Conservation (phyloP, 164 flowering plant species). For the Vitis rupestris region DNA sequence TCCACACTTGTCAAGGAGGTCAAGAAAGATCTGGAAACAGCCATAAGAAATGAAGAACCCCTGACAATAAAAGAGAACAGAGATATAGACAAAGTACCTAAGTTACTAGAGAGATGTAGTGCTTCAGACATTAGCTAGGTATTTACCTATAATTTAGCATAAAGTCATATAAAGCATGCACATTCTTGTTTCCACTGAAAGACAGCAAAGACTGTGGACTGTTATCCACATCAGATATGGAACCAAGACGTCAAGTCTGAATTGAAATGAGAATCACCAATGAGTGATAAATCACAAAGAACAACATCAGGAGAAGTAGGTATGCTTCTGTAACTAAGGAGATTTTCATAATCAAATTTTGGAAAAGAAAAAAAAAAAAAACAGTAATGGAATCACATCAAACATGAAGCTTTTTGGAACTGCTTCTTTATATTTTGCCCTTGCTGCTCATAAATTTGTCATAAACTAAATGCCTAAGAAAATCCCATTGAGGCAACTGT, state of each 20-base stretch:
- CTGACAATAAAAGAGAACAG: neutral
- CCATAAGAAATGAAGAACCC: constrained; percentile 23
- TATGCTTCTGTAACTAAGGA: neutral
- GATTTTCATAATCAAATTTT: neutral
- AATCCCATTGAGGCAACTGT: neutral
- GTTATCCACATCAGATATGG: constrained; percentile 67
- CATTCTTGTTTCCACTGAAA: constrained; percentile 61
- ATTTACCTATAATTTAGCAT: constrained; percentile 82
- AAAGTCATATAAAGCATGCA: constrained; percentile 83
- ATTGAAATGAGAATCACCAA: constrained; percentile 7
- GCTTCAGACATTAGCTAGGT: neutral
- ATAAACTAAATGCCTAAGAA: neutral
- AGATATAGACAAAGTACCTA: neutral
- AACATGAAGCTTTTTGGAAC: too few species aligned
- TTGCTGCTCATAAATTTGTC: neutral
- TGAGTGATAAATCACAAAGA: neutral
- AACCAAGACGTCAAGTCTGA: constrained; percentile 62
- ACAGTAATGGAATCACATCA: too few species aligned
- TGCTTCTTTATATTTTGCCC: too few species aligned
- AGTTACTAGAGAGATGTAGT: neutral
- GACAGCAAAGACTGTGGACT: constrained; percentile 76
- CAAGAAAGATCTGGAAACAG: too few species aligned
- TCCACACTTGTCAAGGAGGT: too few species aligned
- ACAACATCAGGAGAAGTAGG: neutral
- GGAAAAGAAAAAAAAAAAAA: neutral